Conservation (phyloP, 371 early-diverging fungal genomes). For the Mortierella sp. region DNA sequence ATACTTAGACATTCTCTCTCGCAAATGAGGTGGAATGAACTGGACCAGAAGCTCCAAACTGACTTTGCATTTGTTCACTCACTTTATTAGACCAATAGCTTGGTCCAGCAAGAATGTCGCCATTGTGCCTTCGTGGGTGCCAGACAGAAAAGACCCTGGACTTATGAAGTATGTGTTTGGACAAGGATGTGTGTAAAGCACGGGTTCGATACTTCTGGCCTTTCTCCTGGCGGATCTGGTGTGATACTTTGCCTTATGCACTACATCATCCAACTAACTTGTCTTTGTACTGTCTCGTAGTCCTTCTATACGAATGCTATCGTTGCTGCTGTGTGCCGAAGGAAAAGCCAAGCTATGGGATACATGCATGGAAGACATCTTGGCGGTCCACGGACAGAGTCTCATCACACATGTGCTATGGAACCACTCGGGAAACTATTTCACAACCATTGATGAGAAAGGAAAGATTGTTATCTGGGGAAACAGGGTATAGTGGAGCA, state of each 20-base stretch:
- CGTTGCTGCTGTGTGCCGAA: constrained; percentile 32
- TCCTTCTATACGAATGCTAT: constrained; percentile 47
- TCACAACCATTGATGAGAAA: constrained; percentile 50
- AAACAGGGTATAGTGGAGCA: constrained; percentile 30
- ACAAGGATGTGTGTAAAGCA: neutral
- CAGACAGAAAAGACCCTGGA: constrained; percentile 46
- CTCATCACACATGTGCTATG: constrained; percentile 44
- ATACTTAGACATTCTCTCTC: neutral
- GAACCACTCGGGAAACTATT: constrained; percentile 50
- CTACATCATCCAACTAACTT: neutral
- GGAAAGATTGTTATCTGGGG: constrained; percentile 54
- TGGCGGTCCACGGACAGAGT: constrained; percentile 48
- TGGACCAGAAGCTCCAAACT: neutral
- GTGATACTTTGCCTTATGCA: neutral
- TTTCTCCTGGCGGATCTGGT: neutral
- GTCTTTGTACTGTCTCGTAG: constrained; percentile 11
- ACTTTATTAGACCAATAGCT: constrained; percentile 37
- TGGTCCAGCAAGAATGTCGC: constrained; percentile 55
- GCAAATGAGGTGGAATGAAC: neutral
- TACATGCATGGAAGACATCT: constrained; percentile 53
- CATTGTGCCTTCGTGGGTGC: constrained; percentile 52
- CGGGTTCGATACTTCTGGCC: neutral
- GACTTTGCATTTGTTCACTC: neutral
- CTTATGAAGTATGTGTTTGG: constrained; percentile 51
- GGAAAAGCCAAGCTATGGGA: constrained; percentile 49